These are phyloP conservation scores for Amphicarpaea edgeworthii DNA, from an alignment of 306 rosid genomes.

Conservation along the genomic window DNA sequence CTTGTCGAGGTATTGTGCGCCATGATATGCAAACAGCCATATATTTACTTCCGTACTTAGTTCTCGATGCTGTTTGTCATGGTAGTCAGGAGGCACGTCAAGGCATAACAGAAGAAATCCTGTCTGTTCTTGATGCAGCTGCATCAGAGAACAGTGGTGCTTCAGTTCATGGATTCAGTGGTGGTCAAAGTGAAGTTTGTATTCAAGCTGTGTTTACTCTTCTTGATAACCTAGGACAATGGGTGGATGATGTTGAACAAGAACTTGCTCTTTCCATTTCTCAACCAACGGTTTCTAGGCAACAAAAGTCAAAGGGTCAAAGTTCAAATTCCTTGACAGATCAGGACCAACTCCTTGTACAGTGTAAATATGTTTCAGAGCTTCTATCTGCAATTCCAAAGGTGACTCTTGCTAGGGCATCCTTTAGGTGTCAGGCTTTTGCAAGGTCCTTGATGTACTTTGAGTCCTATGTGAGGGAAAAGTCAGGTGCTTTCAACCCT, in stretches of 20 bases:
- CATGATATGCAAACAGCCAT: slow-evolving; percentile 94
- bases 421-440: slow-evolving; percentile 94
- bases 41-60: slow-evolving; percentile 92
- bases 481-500: slow-evolving; percentile 97
- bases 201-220: slow-evolving; percentile 96
- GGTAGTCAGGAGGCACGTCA: slow-evolving; percentile 88
- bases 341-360: slow-evolving; percentile 78
- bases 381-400: slow-evolving; percentile 87
- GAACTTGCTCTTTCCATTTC: slow-evolving; percentile 79
- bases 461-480: slow-evolving; percentile 81
- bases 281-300: slow-evolving; percentile 67
- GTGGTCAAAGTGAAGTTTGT: slow-evolving; percentile 95
- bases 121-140: slow-evolving; percentile 87
- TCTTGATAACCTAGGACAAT: slow-evolving; percentile 98
- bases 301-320: slow-evolving; percentile 73
- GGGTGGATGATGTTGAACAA: slow-evolving; percentile 93
- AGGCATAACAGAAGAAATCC: slow-evolving; percentile 86
- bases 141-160: slow-evolving; percentile 84
- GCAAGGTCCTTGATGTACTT: slow-evolving; percentile 97
- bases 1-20: slow-evolving; percentile 92
- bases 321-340: slow-evolving; percentile 53
- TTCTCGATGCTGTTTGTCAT: slow-evolving; percentile 91
- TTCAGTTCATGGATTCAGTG: slow-evolving; percentile 71
- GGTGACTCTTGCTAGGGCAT: slow-evolving; percentile 90
- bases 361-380: slow-evolving; percentile 84